Evolutionary conservation across 2,329 filamentous ascomycete genomes (phyloP), one percentile per base, ranked within the genome.

Genomic region (Colletotrichum filicis): DNA sequence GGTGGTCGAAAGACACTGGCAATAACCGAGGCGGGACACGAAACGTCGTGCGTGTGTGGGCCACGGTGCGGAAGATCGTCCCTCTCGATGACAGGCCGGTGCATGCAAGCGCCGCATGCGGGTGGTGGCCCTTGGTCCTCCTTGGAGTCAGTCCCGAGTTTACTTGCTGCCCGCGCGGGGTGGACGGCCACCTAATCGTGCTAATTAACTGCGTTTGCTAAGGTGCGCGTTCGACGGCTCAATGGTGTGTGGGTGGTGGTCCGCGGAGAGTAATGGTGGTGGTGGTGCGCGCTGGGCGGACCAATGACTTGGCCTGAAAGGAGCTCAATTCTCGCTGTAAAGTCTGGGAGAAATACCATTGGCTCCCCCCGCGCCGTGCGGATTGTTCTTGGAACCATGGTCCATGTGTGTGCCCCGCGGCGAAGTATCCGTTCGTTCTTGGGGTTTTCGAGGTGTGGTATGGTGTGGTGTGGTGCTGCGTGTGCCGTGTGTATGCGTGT

Each of bases 281-380:
- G 46, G 61, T 9, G 46, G 30, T n/a, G 37, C 26, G 35, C 8
- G 30, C n/a, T 52, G 66, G 32, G 35, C 19, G 30, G 26, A 30
- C 74, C 74, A 75, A 75, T 73, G 37, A 57, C 19, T 12, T 3
- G 52, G 55, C 22, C 63, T 26, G 26, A n/a, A 26, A n/a, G 22
- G n/a, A 71, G 55, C 32, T 60, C 68, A 72, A 75, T 74, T 73
- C 72, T 72, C 74, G 74, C 74, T 71, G 66, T 42, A 74, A 75
- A 64, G 37, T 24, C 24, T 66, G 67, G 61, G 35, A 59, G 52
- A 59, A 53, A 52, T 19, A 55, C 53, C 53, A 62, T 37, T 42
- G 35, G 24, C 28, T 22, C 65, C 32, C 24, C 58, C 28, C 19
- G 42, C 42, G 42, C 37, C 37, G 16, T 42, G 37, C 37, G 37